Percentiles rank a stretch among this genome's conserved stretches.
phyloP scores from a whole-genome alignment of 139 green algal genomes.

The Trebouxia sp. region DNA sequence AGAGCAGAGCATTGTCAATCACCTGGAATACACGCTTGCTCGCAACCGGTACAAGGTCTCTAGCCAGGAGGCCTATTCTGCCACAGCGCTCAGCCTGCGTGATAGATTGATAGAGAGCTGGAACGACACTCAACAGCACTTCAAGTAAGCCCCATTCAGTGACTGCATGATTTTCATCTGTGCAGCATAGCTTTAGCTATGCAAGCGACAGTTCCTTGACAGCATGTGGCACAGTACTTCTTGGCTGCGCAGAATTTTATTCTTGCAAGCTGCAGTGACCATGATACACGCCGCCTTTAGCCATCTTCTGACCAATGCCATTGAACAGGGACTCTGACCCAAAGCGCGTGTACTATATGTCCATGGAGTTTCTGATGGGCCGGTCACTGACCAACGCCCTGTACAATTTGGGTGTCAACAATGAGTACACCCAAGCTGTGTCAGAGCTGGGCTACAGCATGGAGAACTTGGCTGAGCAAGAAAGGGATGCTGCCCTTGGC shows the following conservation, averaged over 20 bases:
- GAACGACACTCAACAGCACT: slow-evolving; percentile 98
- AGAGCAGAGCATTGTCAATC: slow-evolving; percentile 95
- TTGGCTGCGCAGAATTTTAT: too few species aligned
- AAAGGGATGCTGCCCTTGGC: slow-evolving; percentile 78
- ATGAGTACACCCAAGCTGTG: slow-evolving; percentile 83
- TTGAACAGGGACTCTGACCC: slow-evolving; percentile 86
- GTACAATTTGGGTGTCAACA: slow-evolving; percentile 88
- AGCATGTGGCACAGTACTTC: too few species aligned
- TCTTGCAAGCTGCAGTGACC: too few species aligned
- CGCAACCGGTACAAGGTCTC: slow-evolving; percentile 94
- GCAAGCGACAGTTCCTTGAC: too few species aligned
- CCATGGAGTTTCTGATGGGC: slow-evolving; percentile 96
- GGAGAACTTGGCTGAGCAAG: slow-evolving; percentile 66
- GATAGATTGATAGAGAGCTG: slow-evolving; percentile 97
- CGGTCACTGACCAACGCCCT: slow-evolving; percentile 94
- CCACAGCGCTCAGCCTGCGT: slow-evolving; percentile 82
- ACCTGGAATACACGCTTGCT: slow-evolving; percentile 99
- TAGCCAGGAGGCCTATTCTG: slow-evolving; percentile 93
- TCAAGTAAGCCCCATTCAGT: slow-evolving; percentile 69
- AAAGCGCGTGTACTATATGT: slow-evolving; percentile 98
- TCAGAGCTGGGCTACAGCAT: slow-evolving; percentile 82
- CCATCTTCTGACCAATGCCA: too few species aligned
- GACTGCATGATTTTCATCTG: too few species aligned
- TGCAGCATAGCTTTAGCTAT: too few species aligned
- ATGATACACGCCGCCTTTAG: too few species aligned